Conservation (phyloP, 371 early-diverging fungal genomes). For the Furculomyces boomerangus region DNA sequence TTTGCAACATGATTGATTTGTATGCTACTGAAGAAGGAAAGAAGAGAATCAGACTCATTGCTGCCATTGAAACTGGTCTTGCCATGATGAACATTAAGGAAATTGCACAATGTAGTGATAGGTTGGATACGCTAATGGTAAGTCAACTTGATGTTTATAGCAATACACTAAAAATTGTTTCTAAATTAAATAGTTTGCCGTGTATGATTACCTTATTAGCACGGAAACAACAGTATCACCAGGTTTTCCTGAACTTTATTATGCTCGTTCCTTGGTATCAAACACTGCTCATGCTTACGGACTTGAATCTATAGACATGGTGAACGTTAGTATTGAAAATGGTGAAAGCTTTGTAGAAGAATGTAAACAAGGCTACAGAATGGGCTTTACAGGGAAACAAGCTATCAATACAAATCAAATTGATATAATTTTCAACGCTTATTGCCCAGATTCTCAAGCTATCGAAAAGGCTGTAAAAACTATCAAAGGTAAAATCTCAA, state of each 20-base stretch:
- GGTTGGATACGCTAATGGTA: constrained; percentile 57
- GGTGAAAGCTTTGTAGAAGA: constrained; percentile 47
- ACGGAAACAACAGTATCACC: constrained; percentile 52
- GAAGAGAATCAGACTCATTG: constrained; percentile 53
- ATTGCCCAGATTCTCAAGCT: constrained; percentile 45
- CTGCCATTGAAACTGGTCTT: constrained; percentile 69
- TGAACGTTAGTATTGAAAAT: constrained; percentile 65
- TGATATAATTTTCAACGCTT: constrained; percentile 53
- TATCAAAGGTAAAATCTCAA: constrained; percentile 14
- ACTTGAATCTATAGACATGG: constrained; percentile 79
- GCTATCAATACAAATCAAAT: constrained; percentile 85
- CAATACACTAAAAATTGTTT: too few species aligned
- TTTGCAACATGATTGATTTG: constrained; percentile 57
- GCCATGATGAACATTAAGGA: constrained; percentile 71
- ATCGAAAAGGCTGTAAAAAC: constrained; percentile 19
- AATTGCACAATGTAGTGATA: constrained; percentile 47
- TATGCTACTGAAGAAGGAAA: constrained; percentile 48
- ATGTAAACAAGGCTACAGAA: constrained; percentile 63
- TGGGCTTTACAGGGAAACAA: constrained; percentile 91
- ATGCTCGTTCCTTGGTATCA: constrained; percentile 58
- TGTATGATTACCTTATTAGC: constrained; percentile 89
- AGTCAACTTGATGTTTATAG: too few species aligned
- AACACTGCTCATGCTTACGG: constrained; percentile 68
- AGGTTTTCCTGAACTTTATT: constrained; percentile 49
- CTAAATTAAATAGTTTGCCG: constrained; percentile 79